Evolutionary conservation across 495 filamentous ascomycete species (phyloP).

Genomic region (Talaromyces borbonicus): DNA sequence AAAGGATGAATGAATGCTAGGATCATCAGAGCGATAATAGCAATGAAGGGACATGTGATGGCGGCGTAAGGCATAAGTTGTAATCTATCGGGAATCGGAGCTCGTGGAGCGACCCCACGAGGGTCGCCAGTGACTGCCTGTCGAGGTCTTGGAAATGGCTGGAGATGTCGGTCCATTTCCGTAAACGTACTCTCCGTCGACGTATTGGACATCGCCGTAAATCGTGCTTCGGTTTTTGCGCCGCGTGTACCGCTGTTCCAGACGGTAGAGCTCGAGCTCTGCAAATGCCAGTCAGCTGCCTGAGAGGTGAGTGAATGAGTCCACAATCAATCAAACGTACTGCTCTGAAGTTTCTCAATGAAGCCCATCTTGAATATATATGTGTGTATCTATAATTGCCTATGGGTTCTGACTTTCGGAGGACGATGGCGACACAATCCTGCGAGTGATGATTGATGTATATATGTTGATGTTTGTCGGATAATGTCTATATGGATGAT

Average conservation of each 20-base stretch:
- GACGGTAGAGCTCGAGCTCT: conserved; percentile 79
- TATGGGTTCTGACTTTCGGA: no score
- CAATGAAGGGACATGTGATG: not conserved
- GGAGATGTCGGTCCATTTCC: conserved; percentile 19
- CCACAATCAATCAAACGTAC: no score
- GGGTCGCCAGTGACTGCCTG: conserved; percentile 29
- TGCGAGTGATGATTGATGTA: no score
- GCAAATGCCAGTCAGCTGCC: not conserved
- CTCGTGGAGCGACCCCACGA: conserved; percentile 16
- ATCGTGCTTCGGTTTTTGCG: conserved; percentile 81
- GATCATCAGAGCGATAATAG: not conserved
- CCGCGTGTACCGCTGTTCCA: conserved; percentile 86
- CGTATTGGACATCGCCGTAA: conserved; percentile 74
- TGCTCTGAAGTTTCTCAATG: conserved; percentile 48
- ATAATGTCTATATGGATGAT: no score
- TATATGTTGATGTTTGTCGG: no score
- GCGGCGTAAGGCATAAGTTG: conserved; percentile 5
- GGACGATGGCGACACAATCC: no score
- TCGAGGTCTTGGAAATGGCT: conserved; percentile 34
- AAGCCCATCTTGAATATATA: conserved; percentile 33
- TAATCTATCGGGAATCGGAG: conserved; percentile 8
- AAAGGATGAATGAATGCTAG: not conserved
- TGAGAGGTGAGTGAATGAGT: no score
- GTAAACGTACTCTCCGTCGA: conserved; percentile 88
- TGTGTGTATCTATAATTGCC: no score